phyloP scores from a whole-genome alignment of 2,329 filamentous ascomycete genomes.

The Pseudophaeomoniella oleicola region DNA sequence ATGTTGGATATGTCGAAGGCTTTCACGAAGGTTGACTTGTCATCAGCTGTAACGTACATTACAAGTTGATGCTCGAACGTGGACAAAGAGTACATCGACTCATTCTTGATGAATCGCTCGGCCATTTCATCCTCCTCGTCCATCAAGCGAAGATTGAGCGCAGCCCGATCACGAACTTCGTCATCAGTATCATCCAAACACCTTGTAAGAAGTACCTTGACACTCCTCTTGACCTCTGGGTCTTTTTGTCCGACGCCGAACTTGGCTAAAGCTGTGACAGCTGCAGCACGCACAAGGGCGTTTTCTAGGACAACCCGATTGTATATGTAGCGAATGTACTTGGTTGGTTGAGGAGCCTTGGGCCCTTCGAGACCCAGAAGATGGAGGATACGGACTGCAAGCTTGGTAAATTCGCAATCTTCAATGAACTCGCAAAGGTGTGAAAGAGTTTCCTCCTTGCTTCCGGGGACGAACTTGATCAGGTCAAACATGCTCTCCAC shows the following conservation, averaged over 20 bases:
- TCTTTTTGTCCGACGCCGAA: constrained; percentile 96
- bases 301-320: constrained; percentile 97
- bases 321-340: constrained; percentile 99
- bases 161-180: constrained; percentile 90
- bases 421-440: constrained; percentile 99
- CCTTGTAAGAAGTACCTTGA: constrained; percentile 78
- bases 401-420: constrained; percentile 97
- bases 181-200: constrained; percentile 96
- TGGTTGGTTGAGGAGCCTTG: constrained; percentile 87
- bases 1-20: constrained; percentile 87
- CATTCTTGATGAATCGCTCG: constrained; percentile 81
- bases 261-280: constrained; percentile 89
- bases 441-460: constrained; percentile 66
- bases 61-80: constrained; percentile 95
- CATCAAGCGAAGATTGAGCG: constrained; percentile 85
- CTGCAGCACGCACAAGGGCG: constrained; percentile 84
- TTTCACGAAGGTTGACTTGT: constrained; percentile 66
- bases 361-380: constrained; percentile 88
- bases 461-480: constrained; percentile 95
- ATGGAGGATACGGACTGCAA: constrained; percentile 88
- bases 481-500: constrained; percentile 99
- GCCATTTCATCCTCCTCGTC: constrained; percentile 79
- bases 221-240: constrained; percentile 89
- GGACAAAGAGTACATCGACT: constrained; percentile 87
- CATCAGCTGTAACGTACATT: constrained; percentile 89